Evolutionary conservation across 768 basidiomycete genomes (phyloP).

Genomic region (Panellus pusillus): DNA sequence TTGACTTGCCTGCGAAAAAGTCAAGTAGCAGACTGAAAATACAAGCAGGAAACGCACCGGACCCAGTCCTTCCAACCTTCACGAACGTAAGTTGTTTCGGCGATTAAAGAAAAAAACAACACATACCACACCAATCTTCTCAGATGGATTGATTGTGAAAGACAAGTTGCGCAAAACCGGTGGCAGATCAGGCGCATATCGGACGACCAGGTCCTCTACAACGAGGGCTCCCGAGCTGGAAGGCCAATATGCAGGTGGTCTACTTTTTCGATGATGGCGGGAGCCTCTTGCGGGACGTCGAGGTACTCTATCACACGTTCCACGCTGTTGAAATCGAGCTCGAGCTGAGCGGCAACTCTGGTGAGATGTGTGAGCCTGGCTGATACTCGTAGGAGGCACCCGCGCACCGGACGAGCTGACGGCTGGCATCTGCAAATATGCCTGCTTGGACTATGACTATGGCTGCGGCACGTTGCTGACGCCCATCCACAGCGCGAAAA

Average conservation of each 20-base stretch:
- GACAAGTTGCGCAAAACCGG: conserved; percentile 57
- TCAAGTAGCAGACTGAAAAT: background rate
- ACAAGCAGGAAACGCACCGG: conserved; percentile 39
- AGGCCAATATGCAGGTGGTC: conserved; percentile 77
- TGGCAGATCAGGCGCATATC: conserved; percentile 63
- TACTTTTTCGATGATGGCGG: conserved; percentile 51
- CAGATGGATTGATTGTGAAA: conserved; percentile 57
- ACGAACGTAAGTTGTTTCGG: conserved; percentile 2
- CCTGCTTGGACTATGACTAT: conserved; percentile 73
- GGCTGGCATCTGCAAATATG: conserved; percentile 66
- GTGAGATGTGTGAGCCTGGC: conserved; percentile 4
- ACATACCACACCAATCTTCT: conserved; percentile 70
- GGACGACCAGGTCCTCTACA: conserved; percentile 59
- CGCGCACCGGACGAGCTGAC: conserved; percentile 57
- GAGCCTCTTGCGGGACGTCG: conserved; percentile 66
- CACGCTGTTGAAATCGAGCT: conserved; percentile 73
- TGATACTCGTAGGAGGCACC: background rate
- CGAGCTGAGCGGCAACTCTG: conserved; percentile 67
- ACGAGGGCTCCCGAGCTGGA: conserved; percentile 55
- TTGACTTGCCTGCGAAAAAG: conserved; percentile 48
- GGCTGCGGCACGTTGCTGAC: conserved; percentile 60
- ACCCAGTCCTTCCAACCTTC: conserved; percentile 69
- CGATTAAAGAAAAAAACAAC: background rate
- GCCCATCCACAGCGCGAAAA: conserved; percentile 62
- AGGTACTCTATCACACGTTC: conserved; percentile 75